phyloP scores from a whole-genome alignment of 148 eudicot genomes.

The Camellia lanceoleosa region DNA sequence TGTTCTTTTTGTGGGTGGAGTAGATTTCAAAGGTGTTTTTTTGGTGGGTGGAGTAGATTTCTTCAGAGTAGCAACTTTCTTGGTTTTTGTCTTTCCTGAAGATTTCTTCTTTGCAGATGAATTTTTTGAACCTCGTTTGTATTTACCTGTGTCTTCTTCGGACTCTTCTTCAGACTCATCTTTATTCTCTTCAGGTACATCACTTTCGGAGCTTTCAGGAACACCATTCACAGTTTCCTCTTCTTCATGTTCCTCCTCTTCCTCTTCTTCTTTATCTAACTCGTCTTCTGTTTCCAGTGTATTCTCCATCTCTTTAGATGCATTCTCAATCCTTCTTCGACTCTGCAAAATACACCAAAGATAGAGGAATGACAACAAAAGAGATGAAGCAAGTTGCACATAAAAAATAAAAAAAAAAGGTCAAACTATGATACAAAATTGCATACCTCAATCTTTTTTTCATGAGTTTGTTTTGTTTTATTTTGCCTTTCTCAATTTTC shows the following conservation, averaged over 20 bases:
- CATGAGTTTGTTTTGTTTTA: neutral
- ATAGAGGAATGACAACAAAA: neutral
- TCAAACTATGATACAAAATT: neutral
- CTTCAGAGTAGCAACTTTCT: too few species aligned
- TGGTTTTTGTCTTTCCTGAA: too few species aligned
- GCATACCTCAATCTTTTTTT: neutral
- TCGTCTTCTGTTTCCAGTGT: constrained; percentile 55
- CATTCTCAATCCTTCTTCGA: constrained; percentile 32
- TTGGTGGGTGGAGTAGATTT: constrained; percentile 18
- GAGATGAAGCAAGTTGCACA: neutral
- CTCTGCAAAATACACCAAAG: constrained; percentile 36
- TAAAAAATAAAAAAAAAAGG: neutral
- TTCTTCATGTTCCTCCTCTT: neutral
- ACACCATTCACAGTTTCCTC: constrained; percentile 1
- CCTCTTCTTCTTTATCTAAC: constrained; percentile 23
- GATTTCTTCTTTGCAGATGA: constrained; percentile 34
- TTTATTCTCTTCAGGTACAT: constrained; percentile 25
- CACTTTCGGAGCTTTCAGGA: constrained; percentile 8
- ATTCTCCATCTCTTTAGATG: constrained; percentile 41
- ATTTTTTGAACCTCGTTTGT: constrained; percentile 44
- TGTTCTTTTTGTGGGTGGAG: constrained; percentile 43
- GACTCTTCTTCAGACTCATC: constrained; percentile 46
- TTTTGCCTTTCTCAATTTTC: neutral
- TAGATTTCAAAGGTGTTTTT: constrained; percentile 47
- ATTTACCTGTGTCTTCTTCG: constrained; percentile 47